Evolutionary conservation across 169 alveolate genomes (phyloP), one percentile per base, ranked within the genome.

Genomic region (Eimeria praecox): DNA sequence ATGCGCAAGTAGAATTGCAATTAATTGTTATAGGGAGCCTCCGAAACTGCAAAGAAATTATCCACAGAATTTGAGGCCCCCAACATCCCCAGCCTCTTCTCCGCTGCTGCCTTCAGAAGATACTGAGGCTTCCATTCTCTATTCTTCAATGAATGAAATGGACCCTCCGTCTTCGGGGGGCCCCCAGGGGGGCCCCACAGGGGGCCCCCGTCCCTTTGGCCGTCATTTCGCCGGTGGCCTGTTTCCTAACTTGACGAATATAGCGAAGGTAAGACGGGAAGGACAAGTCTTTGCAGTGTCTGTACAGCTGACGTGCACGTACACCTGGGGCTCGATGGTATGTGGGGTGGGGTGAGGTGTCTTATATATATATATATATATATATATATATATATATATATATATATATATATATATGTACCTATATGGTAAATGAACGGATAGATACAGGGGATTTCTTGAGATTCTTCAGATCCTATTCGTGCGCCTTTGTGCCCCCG

Each of bases 201-300:
- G 52, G 46, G 73, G 73, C n/a, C 46, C 69, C 38, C 90, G 90
- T 22, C 46, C 73, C 52, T 82, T 82, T 9, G 46, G 46, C 27
- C 90, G 90, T 54, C 54, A 82, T 54, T 30, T 82, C n/a, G 90
- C 90, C 18, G 90, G 90, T 33, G 62, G 90, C 46, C 22, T 82
- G 5, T 82, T 82, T 49, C 73, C 73, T 20, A 40, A 75, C 56
- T 75, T 75, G 86, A 44, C 86, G 38, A 75, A 75, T 44, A 40
- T 75, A 5, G 33, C 86, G 10, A 75, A 44, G 86, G 86, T 75
- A 20, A 40, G 86, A 75, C 9, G 14, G 24, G 42, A 33, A 69
- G 46, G 46, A 33, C 8, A 69, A 69, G 46, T 42, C 78, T 33
- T n/a, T n/a, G 30, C 46, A 69, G 46, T 69, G 42, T 14, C 46